Conservation (phyloP, 768 basidiomycete species). For the Sporobolomyces pararoseus region DNA sequence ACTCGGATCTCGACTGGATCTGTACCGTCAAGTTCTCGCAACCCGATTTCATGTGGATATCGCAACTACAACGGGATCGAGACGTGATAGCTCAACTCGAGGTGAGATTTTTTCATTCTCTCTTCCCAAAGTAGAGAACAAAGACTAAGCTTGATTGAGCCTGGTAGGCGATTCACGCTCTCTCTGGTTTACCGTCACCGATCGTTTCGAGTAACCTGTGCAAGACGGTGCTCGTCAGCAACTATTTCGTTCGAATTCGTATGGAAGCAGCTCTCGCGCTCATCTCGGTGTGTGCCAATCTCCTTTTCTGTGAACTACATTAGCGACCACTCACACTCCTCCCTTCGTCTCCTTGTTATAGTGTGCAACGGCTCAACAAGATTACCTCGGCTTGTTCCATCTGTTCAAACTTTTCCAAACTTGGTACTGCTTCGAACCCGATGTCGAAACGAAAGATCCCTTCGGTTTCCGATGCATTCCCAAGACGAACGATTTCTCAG, state of each 20-base stretch:
- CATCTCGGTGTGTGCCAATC: slow-evolving; percentile 36
- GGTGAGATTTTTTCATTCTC: slow-evolving; percentile 55
- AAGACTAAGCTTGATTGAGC: too few relatives aligned
- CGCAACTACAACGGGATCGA: slow-evolving; percentile 86
- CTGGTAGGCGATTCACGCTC: slow-evolving; percentile 77
- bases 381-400: slow-evolving; percentile 89
- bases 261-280: slow-evolving; percentile 88
- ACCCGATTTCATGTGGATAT: slow-evolving; percentile 98
- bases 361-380: slow-evolving; percentile 77
- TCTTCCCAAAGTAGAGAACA: background rate
- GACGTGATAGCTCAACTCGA: slow-evolving; percentile 97
- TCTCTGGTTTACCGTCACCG: slow-evolving; percentile 54
- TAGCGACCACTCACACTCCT: too few relatives aligned
- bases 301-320: too few relatives aligned
- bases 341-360: slow-evolving; percentile 47
- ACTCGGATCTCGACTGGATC: slow-evolving; percentile 99
- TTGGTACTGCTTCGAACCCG: slow-evolving; percentile 63
- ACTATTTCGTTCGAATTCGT: slow-evolving; percentile 92
- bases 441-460: slow-evolving; percentile 69
- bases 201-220: slow-evolving; percentile 88
- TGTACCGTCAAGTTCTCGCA: slow-evolving; percentile 87
- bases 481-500: slow-evolving; percentile 88
- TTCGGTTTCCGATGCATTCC: slow-evolving; percentile 88
- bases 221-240: slow-evolving; percentile 86
- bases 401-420: slow-evolving; percentile 90